Base-by-base conservation (phyloP, 2,329 filamentous ascomycete species). In the Aspergillus udagawae region DNA sequence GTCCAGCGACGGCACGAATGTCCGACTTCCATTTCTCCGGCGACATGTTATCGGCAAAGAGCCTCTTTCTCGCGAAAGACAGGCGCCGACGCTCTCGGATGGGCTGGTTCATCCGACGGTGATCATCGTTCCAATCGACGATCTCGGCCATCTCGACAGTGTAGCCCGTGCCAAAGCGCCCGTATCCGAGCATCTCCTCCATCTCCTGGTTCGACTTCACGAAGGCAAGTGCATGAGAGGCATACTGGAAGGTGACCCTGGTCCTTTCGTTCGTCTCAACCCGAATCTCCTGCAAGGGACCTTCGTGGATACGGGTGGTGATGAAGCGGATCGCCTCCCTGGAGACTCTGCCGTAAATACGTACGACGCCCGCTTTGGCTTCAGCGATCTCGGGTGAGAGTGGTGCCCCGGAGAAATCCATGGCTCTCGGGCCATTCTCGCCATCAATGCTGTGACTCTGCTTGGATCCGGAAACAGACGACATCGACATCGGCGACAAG, bases 81-180 rank as follows among this genome's bases (percentile, higher is more conserved):
- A 77, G 66, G 52, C 75, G 73, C 23, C 75, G 74, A 32, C 75
- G 70, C 57, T 77, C 75, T 47, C 72, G 69, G 52, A 65, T 60
- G 2, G 69, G 70, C 54, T 66, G 60, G 38, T 67, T 67, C 74
- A 77, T 76, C 29, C 67, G 68, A 44, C 63, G 65, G 50, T 73
- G 62, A 7, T 71, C 70, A 8, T 70, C 68, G 48, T 70, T 69
- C 69, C 72, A 73, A 32, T 68, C 66, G 50, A 72, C 66, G 23
- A 70, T 58, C 51, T 69, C 65, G 6, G 68, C 68, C 47, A 66
- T 52, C 27, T 67, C 66, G 45, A 75, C 63, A 21, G 58, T 59
- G 55, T 67, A 71, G 10, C 65, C 68, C 1, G 53, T 54, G 42
- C 75, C 75, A 62, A 75, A 72, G 52, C 73, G 62, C 41, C 71